Evolutionary conservation across 768 basidiomycete species (phyloP).

Genomic region (Pisolithus tinctorius): DNA sequence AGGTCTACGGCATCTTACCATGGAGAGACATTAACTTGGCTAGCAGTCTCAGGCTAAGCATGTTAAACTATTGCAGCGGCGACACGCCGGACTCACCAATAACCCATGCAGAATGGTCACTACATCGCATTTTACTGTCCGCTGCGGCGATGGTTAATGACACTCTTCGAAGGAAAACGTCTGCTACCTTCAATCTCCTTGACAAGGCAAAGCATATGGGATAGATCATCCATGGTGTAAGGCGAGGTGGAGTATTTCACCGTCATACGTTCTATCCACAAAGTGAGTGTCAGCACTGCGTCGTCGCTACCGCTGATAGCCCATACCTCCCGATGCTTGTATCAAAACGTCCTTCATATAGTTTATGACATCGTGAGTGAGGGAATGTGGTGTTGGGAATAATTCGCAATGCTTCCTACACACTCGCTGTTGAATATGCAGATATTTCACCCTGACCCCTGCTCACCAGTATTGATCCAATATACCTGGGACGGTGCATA

Average conservation of each 20-base stretch:
- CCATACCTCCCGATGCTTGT: constrained; percentile 25
- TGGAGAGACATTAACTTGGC: constrained; percentile 26
- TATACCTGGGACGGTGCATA: constrained; percentile 14
- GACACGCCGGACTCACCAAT: constrained; percentile 12
- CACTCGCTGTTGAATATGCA: background rate
- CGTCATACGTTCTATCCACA: constrained; percentile 19
- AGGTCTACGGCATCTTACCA: constrained; percentile 12
- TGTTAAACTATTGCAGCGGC: background rate
- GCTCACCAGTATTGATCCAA: constrained; percentile 26
- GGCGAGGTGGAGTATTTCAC: constrained; percentile 29
- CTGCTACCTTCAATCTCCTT: constrained; percentile 21
- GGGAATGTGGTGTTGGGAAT: constrained; percentile 18
- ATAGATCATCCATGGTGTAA: constrained; percentile 14
- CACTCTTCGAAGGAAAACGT: background rate
- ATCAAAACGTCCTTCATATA: constrained; percentile 18
- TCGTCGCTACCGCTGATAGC: background rate
- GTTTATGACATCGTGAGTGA: constrained; percentile 13
- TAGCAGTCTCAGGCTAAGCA: constrained; percentile 1
- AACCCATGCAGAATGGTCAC: constrained; percentile 17
- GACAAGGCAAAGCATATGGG: constrained; percentile 22
- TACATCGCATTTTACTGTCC: constrained; percentile 9
- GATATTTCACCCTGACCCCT: background rate
- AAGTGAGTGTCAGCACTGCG: background rate
- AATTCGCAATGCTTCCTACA: constrained; percentile 26
- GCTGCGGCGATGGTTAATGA: background rate